phyloP scores from a whole-genome alignment of 257 asterid genomes.

The Nicotiana tomentosiformis region DNA sequence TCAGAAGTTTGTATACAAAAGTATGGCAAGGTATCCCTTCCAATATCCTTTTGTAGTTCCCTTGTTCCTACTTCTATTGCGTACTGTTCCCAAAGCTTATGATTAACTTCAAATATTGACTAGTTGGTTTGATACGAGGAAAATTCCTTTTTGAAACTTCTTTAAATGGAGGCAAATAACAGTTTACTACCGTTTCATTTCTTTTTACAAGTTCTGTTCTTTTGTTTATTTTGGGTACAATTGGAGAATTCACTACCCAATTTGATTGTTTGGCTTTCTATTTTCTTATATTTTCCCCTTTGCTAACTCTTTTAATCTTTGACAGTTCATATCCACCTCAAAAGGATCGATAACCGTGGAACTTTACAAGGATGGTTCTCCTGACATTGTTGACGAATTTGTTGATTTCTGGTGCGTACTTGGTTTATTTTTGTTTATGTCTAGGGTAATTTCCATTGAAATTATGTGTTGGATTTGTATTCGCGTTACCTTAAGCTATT shows the following conservation, averaged over 20 bases:
- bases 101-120: neutral
- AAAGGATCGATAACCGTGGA: slow-evolving; percentile 83
- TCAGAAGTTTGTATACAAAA: neutral
- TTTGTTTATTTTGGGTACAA: slow-evolving; percentile 1
- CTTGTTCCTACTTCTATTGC: neutral
- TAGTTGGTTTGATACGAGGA: neutral
- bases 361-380: slow-evolving; percentile 85
- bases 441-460: neutral
- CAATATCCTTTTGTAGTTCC: neutral
- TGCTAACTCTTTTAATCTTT: neutral
- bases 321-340: slow-evolving; percentile 70
- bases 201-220: neutral
- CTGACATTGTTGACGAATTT: slow-evolving; percentile 72
- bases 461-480: neutral
- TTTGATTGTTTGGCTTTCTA: neutral
- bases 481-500: neutral
- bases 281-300: slow-evolving; percentile 10
- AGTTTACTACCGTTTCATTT: neutral
- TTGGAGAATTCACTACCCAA: neutral
- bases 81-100: neutral
- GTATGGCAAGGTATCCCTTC: neutral
- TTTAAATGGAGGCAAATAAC: slow-evolving; percentile 1
- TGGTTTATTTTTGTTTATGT: neutral
- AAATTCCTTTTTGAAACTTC: neutral
- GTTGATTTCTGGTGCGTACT: slow-evolving; percentile 56